Base-by-base conservation (phyloP, 2,329 filamentous ascomycete species). In the Penicillium carneum region DNA sequence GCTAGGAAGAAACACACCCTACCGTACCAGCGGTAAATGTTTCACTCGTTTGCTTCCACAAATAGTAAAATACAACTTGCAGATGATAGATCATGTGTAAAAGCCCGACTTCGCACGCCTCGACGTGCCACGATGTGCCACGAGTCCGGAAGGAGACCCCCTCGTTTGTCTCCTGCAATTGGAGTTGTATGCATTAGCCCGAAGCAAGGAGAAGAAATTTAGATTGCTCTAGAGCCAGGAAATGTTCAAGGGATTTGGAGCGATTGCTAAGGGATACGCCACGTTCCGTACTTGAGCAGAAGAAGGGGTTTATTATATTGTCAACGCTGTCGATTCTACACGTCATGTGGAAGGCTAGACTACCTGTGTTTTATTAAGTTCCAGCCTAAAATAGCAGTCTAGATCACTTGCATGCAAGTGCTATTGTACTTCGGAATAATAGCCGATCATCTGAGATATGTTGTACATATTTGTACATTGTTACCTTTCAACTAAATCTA, bases 151-250 rank as follows among this genome's bases (percentile, higher is more conserved):
- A 26, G 43, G 14, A 50, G 33, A 4, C 34, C 29, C 20, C 49
- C 29, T 45, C 38, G 50, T 53, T 45, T 45, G 39, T 33, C 18
- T 29, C 16, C 26, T 23, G 11, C n/a, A 20, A 48, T 34, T 34
- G 33, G 36, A 36, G 14, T 18, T 26, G 1, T 38, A 45, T 45
- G 38, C 38, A 45, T 45, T 53, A 26, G 29, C 10, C 18, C 29
- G 39, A 53, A 45, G 50, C 29, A 53, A 53, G 50, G 50, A 34
- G 50, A 38, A 29, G 14, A 11, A 11, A 12, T 11, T 47, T 26
- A 10, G 26, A 47, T 47, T 18, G 16, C 7, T 43, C 20, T 16
- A 43, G 26, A 31, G 7, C 29, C 29, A 47, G 26, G 29, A 47
- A 47, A 12, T 18, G 45, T 9, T 20, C 39, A 12, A n/a, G 20